Base-by-base conservation (phyloP, 108 stramenopile species). In the Thalassiosira profunda region DNA sequence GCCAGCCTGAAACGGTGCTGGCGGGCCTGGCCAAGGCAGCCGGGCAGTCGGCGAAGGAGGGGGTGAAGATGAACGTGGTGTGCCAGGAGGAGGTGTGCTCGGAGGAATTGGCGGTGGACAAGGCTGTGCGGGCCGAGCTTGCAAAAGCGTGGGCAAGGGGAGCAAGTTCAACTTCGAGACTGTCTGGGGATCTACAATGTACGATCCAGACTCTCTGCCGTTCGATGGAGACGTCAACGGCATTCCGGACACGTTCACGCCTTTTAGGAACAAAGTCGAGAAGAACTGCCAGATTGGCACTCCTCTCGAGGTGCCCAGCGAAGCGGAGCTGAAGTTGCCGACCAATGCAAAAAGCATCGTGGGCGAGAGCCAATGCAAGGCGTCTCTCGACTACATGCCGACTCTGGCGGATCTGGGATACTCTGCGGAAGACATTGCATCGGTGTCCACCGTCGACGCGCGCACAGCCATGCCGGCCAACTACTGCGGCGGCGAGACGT, bases 401-500 rank as follows among this genome's bases (percentile, higher is more conserved):
- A 76, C 81, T 3, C 57, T 93, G 5, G 45, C 73, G 11, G 95
- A 92, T 36, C 51, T 96, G 36, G 93, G 93, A 7, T 96, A 94
- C 71, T 74, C 76, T 11, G 44, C 44, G 4, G 85, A 86, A 45
- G 84, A 90, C 56, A 58, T 85, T 14, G 67, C 84, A 4, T 25
- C 53, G 6, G 86, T 72, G 35, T 47, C 78, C 6, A 58, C 30
- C 28, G 35, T 58, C 6, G 94, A 97, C 65, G 37, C 79, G 12
- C 81, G 89, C 21, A 70, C 82, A 8, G 97, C 90, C 29, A 72
- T 97, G 75, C 63, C 86, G 24, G 34, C 45, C 45, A 58, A 70
- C 24, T 97, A 97, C 65, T 33, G 64, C 5, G 98, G 99, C 34
- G 99, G 99, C 5, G 98, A 99, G 72, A 82, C 91, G 6, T 94